Evolutionary conservation across 2,329 filamentous ascomycete species (phyloP), one percentile per base, ranked within the genome.

Genomic region (Daldinia sp.): DNA sequence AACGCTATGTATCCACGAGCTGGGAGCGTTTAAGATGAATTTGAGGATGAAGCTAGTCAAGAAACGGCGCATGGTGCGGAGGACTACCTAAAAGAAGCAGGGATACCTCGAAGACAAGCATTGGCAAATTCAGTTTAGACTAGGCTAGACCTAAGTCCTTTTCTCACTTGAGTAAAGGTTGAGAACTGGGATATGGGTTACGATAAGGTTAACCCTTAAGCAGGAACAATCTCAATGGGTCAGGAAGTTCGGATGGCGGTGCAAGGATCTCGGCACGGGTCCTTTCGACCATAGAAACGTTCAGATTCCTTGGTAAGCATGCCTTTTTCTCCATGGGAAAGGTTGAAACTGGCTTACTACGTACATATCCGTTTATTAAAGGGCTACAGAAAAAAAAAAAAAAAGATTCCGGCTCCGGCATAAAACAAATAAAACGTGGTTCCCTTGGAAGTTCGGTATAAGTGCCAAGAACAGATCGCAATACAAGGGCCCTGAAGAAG

Each of bases 191-290:
- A 42, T 60, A 18, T 54, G 55, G 60, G 60, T 60, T 59, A 64
- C 55, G 56, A 65, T 70, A 65, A 68, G 59, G 65, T 68, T 68
- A 33, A 51, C 41, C 56, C 56, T 58, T 65, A 65, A 65, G 53
- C 65, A 71, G 68, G 65, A 63, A 71, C 68, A 68, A 65, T 67
- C 60, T 61, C 44, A 65, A 55, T 53, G 60, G 60, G 53, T 59
- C 46, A 26, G 46, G 55, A 54, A 67, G 61, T 69, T 67, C 63
- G 67, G 67, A 69, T 69, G 64, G 53, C 50, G 60, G 48, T 13
- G 28, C 58, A 59, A 63, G 67, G 67, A 70, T 67, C 39, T 61
- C 60, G 44, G 53, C 62, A 66, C 57, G 56, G 48, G 42, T 55
- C 41, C 53, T 66, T 41, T 37, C n/a, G 41, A 53, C 53, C 26